A percentile compares a stretch with the other conserved stretches of the same genome.
These are phyloP conservation scores for Mrakia blollopis DNA, from an alignment of 768 basidiomycete genomes.

Conservation along the genomic window DNA sequence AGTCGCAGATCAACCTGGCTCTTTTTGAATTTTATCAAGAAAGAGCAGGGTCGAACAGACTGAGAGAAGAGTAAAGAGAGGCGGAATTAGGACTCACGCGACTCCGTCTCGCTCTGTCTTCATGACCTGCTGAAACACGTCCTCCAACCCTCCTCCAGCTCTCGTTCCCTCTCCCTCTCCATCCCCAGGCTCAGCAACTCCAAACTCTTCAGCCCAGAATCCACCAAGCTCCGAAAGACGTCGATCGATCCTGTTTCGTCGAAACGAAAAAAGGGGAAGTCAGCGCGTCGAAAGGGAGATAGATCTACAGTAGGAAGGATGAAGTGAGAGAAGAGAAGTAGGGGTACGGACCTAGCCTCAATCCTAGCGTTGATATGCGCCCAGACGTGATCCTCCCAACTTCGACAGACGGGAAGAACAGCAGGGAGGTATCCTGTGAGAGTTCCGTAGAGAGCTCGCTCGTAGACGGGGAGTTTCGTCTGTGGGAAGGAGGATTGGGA, in stretches of 20 bases:
- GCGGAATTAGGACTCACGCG: conserved; percentile 36
- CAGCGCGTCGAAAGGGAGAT: neutral
- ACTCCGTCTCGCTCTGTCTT: conserved; percentile 39
- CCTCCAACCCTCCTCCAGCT: conserved; percentile 39
- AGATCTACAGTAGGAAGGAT: neutral
- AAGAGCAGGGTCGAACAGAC: too few relatives aligned
- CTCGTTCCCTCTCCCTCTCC: conserved; percentile 61
- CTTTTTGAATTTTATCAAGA: too few relatives aligned
- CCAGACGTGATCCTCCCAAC: conserved; percentile 97
- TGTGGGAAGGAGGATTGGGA: conserved; percentile 37
- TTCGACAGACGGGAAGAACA: conserved; percentile 66
- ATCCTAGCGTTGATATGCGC: conserved; percentile 74
- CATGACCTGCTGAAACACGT: conserved; percentile 43
- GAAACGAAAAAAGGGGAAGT: neutral
- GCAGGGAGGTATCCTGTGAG: conserved; percentile 64
- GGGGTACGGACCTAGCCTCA: conserved; percentile 48
- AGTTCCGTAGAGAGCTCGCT: conserved; percentile 83
- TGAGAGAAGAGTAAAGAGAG: too few relatives aligned
- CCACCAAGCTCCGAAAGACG: conserved; percentile 62
- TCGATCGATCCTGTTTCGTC: conserved; percentile 52
- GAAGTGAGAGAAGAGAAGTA: neutral
- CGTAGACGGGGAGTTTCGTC: conserved; percentile 61
- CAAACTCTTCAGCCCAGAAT: conserved; percentile 76
- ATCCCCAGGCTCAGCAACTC: conserved; percentile 58
- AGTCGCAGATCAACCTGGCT: too few relatives aligned